Evolutionary conservation across 176 grass and related monocot species (phyloP).

Genomic region (Echinochloa phyllopogon): DNA sequence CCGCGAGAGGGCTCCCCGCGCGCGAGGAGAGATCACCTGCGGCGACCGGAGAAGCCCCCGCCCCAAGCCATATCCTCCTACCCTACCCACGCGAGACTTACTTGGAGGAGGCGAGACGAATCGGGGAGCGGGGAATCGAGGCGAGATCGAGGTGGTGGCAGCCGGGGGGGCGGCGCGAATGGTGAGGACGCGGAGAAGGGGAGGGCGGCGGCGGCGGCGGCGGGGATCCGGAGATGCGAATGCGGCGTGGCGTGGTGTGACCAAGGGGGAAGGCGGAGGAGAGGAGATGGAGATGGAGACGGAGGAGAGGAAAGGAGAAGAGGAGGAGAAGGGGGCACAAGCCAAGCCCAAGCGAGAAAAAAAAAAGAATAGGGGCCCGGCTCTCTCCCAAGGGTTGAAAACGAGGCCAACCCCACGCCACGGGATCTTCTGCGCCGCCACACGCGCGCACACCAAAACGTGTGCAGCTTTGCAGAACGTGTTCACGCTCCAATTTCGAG

Average conservation of each 20-base stretch:
- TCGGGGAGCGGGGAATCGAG: not conserved
- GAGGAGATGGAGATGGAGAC: conserved; percentile 29
- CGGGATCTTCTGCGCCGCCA: conserved; percentile 44
- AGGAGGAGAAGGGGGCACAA: not conserved
- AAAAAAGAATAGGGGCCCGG: not conserved
- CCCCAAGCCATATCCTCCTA: conserved; percentile 23
- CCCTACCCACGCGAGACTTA: not conserved
- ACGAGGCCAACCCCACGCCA: not conserved
- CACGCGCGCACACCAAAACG: not conserved
- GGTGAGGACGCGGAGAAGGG: not conserved
- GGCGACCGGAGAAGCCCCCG: conserved; percentile 7
- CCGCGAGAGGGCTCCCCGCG: conserved; percentile 66
- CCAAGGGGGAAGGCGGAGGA: not conserved
- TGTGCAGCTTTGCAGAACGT: too few relatives aligned
- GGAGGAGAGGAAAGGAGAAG: not conserved
- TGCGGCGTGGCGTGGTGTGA: conserved; percentile 41
- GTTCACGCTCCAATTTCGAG: too few relatives aligned
- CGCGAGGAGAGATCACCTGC: conserved; percentile 62
- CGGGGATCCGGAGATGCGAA: conserved; percentile 71
- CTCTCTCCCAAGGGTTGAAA: conserved; percentile 32
- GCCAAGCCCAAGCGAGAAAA: not conserved
- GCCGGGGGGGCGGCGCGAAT: not conserved
- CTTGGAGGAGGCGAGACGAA: not conserved
- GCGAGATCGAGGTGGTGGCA: conserved; percentile 33
- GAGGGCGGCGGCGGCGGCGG: conserved; percentile 14